Base-by-base conservation (phyloP, 768 basidiomycete species). In the Trichaptum fuscoviolaceum region DNA sequence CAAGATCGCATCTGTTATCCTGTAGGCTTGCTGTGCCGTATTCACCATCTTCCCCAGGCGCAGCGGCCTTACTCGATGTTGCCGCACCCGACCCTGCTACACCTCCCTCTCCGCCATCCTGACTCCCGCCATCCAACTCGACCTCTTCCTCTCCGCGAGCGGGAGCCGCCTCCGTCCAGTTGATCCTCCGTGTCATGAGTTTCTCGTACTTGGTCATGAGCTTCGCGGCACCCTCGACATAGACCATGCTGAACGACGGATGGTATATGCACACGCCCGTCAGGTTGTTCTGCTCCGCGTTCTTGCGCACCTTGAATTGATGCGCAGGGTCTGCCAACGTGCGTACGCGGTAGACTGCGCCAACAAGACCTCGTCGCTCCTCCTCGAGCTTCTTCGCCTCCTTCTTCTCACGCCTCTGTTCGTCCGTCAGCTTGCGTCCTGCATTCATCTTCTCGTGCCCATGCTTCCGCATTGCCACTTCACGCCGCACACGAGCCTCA, bases 271-370 rank as follows among this genome's bases (percentile, higher is more conserved):
- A 95, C 36, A 96, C 79, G 10, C 97, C 97, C 0, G 93, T 89
- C 17, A 99, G 82, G 67, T 86, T 88, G 75, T 90, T 83, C 74
- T 97, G 95, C 73, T 96, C 92, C 0, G 97, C 97, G 72, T 99
- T 99, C 82, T 93, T 95, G 67, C 92, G 88, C 64, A 98, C 92
- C 81, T 99, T 99, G 83, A 94, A 98, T 67, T 92, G 89, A 71
- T 99, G 97, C 12, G 92, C 83, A 1, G 91, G 94, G 74, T 99
- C 95, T n/a, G 88, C 84, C 60, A 99, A 86, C 65, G 85, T 90
- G 74, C 91, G 90, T 70, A 99, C 83, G 79, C 95, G 94, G 73
- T 7, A 99, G 6, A 93, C 90, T 25, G 92, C 91, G 10, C 89
- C 96, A 67, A 85, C 30, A 87, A 88, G 26, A 83, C 83, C 97